A percentile compares a stretch with the other conserved stretches of the same genome.
Conservation (phyloP, 208 protist genomes). For the Crithidia fasciculata region DNA sequence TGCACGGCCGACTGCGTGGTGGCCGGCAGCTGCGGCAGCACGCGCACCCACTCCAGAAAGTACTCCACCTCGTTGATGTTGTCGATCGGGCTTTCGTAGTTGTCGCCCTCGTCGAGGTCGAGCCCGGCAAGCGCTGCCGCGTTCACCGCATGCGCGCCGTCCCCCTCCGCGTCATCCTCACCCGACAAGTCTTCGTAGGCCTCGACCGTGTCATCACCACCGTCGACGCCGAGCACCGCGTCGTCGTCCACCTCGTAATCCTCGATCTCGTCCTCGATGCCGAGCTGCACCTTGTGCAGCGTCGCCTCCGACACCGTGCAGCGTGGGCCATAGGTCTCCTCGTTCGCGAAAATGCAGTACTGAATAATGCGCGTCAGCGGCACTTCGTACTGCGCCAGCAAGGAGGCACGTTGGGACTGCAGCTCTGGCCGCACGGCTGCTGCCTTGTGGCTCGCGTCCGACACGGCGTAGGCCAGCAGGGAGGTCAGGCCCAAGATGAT, state of each 20-base stretch:
- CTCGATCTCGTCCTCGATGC: conserved; percentile 52
- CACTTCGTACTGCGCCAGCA: conserved; percentile 45
- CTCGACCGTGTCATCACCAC: conserved; percentile 43
- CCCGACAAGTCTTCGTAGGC: conserved; percentile 48
- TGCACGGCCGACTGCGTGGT: conserved; percentile 29
- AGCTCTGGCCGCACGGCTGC: conserved; percentile 16
- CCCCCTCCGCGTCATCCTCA: conserved; percentile 37
- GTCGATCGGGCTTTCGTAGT: conserved; percentile 90
- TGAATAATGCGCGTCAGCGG: conserved; percentile 63
- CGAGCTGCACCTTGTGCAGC: conserved; percentile 54
- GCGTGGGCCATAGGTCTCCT: conserved; percentile 52
- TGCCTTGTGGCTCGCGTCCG: background rate
- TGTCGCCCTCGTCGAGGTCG: conserved; percentile 75
- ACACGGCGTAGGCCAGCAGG: conserved; percentile 35
- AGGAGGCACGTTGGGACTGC: conserved; percentile 12
- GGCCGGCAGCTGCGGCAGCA: conserved; percentile 22
- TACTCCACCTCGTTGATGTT: conserved; percentile 83
- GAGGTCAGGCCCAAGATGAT: conserved; percentile 69
- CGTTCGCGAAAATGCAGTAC: conserved; percentile 84
- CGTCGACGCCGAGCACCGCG: conserved; percentile 44
- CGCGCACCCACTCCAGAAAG: conserved; percentile 44
- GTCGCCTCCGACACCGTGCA: conserved; percentile 64
- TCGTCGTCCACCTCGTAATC: conserved; percentile 58
- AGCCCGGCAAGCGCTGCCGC: conserved; percentile 27
- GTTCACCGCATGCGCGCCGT: background rate